phyloP scores from a whole-genome alignment of 768 basidiomycete species.

The Leccinum imitatum region DNA sequence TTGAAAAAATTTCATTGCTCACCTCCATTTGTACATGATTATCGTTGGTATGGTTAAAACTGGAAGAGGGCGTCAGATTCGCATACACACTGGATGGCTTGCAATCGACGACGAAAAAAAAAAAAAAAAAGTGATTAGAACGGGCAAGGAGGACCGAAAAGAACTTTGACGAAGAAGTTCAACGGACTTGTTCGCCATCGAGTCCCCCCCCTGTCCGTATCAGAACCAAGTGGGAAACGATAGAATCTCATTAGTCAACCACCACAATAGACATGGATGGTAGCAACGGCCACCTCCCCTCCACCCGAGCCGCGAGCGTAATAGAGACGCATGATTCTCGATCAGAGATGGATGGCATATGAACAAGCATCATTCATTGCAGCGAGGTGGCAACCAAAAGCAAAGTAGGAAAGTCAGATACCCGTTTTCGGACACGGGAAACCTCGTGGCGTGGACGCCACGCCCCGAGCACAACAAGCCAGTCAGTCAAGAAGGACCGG shows the following conservation, averaged over 20 bases:
- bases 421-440: constrained; percentile 14
- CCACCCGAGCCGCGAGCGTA: constrained; percentile 8
- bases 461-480: constrained; percentile 1
- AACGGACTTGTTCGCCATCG: background rate
- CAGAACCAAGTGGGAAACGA: background rate
- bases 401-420: constrained; percentile 1
- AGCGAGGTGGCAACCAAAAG: constrained; percentile 13
- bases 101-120: constrained; percentile 1
- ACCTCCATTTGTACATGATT: constrained; percentile 79
- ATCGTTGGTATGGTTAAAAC: constrained; percentile 71
- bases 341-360: constrained; percentile 15
- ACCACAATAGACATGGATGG: constrained; percentile 13
- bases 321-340: constrained; percentile 20
- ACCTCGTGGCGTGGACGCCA: constrained; percentile 20
- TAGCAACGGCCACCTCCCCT: constrained; percentile 22
- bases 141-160: background rate
- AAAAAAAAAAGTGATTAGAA: background rate
- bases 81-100: background rate
- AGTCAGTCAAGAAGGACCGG: constrained; percentile 2
- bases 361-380: constrained; percentile 15
- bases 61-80: constrained; percentile 31
- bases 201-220: background rate
- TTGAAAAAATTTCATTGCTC: constrained; percentile 16
- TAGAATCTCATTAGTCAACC: constrained; percentile 9
- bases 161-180: background rate